A percentile compares a stretch with the other conserved stretches of the same genome.
phyloP scores from a whole-genome alignment of 768 basidiomycete genomes.

The Trametes cubensis region DNA sequence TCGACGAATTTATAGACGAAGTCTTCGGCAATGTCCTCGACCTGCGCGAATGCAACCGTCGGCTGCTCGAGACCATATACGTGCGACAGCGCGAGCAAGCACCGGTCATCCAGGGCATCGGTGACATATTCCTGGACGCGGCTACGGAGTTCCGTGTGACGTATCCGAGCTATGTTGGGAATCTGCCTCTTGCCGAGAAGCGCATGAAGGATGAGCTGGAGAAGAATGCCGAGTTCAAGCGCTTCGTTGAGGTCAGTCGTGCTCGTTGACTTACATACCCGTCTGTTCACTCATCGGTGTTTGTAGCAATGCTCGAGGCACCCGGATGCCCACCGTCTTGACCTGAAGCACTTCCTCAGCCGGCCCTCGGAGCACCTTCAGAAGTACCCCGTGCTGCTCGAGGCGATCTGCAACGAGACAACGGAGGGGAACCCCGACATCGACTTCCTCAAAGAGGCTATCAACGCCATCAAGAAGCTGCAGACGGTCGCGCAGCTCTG shows the following conservation, averaged over 20 bases:
- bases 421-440: constrained; percentile 77
- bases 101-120: constrained; percentile 81
- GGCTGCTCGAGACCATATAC: constrained; percentile 83
- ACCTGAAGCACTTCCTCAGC: constrained; percentile 78
- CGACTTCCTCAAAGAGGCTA: constrained; percentile 82
- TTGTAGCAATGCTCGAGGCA: constrained; percentile 51
- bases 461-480: constrained; percentile 80
- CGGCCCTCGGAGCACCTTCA: constrained; percentile 82
- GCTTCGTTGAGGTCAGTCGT: constrained; percentile 77
- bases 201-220: constrained; percentile 86
- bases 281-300: not conserved
- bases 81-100: constrained; percentile 84
- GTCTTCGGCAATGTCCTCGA: constrained; percentile 90
- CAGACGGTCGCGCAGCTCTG: constrained; percentile 80
- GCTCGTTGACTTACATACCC: not conserved
- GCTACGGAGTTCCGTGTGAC: constrained; percentile 86
- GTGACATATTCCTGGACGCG: constrained; percentile 85
- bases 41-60: constrained; percentile 79
- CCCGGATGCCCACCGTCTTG: constrained; percentile 60
- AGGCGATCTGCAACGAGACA: constrained; percentile 86
- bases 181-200: constrained; percentile 84
- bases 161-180: constrained; percentile 85
- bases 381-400: constrained; percentile 81
- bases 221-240: constrained; percentile 74
- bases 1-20: constrained; percentile 86